Base-by-base conservation (phyloP, 148 eudicot species). In the Nepenthes gracilis region DNA sequence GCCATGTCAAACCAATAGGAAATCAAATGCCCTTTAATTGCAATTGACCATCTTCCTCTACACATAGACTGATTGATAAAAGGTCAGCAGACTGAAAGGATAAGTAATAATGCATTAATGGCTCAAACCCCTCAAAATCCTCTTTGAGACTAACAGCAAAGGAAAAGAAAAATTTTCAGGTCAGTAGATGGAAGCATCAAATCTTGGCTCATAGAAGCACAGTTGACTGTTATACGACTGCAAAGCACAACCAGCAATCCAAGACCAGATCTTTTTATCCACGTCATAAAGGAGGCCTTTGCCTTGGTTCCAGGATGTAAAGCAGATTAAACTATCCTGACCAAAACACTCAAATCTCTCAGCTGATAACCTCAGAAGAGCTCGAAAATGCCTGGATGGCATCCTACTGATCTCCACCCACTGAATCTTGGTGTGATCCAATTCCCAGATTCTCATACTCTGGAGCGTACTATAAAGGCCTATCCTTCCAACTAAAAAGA, bases 331-430 rank as follows among this genome's bases (percentile, higher is more conserved):
- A 74, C 85, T 92, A 76, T 88, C 94, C 55, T 88, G 94, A 36
- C 96, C 98, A 67, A 92, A 92, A 77, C 98, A 92, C 81, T 92
- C 98, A 56, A 88, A 92, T 70, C 98, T 85, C 65, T 92, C 98
- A 7, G 96, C 96, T 5, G 98, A 88, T 62, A 92, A 60, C 74
- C 98, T 83, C 71, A 92, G 65, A 47, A 92, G 83, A 58, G 94
- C 81, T 66, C 94, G 73, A 55, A 88, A 85, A 74, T 80, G 84
- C 76, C 75, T 88, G 15, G 88, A 80, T 53, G 98, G 98, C 98
- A 92, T 92, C 77, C 91, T 77, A 64, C 88, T 83, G 47, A 92
- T 73, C 82, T 92, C 98, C 61, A 78, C 78, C 98, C 98, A 92
- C 15, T 72, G 73, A 54, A 75, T 51, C 72, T 85, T 92, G 13